These are phyloP conservation scores for Actinidia chinensis DNA, from an alignment of 179 eudicot genomes.

Conservation along the genomic window DNA sequence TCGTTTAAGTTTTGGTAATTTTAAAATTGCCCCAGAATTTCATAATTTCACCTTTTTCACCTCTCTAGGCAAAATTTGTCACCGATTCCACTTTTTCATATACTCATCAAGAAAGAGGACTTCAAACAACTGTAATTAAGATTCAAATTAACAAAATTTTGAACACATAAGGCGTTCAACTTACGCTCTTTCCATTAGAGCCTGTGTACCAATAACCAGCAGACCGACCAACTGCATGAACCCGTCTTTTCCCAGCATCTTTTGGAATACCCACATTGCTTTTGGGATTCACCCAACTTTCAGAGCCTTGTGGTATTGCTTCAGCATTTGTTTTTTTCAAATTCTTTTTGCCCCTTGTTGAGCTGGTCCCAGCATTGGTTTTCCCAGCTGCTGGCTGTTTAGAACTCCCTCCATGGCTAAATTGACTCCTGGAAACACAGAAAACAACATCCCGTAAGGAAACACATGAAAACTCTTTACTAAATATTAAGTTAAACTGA, in stretches of 20 bases:
- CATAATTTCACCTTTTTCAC: neutral
- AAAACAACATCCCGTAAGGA: conserved; percentile 13
- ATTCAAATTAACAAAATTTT: neutral
- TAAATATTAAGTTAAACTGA: neutral
- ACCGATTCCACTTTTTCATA: too few relatives aligned
- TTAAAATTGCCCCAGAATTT: neutral
- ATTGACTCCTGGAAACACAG: conserved; percentile 65
- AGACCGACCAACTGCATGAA: conserved; percentile 67
- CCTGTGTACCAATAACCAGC: conserved; percentile 76
- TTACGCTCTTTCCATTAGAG: conserved; percentile 71
- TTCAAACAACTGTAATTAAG: neutral
- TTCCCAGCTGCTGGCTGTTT: conserved; percentile 38
- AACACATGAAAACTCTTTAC: neutral
- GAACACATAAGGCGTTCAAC: conserved; percentile 22
- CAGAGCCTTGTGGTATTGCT: conserved; percentile 38
- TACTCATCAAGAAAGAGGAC: neutral
- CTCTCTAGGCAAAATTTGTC: neutral
- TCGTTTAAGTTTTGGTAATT: neutral
- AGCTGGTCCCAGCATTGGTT: conserved; percentile 26
- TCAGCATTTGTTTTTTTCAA: conserved; percentile 36
- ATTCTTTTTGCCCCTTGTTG: conserved; percentile 47
- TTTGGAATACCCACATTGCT: conserved; percentile 39
- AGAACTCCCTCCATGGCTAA: conserved; percentile 50
- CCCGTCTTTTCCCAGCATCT: conserved; percentile 87
- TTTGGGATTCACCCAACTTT: conserved; percentile 73